These are phyloP conservation scores for Apiotrichum mycotoxinovorans DNA, from an alignment of 1,284 basidiomycete genomes.

Conservation along the genomic window DNA sequence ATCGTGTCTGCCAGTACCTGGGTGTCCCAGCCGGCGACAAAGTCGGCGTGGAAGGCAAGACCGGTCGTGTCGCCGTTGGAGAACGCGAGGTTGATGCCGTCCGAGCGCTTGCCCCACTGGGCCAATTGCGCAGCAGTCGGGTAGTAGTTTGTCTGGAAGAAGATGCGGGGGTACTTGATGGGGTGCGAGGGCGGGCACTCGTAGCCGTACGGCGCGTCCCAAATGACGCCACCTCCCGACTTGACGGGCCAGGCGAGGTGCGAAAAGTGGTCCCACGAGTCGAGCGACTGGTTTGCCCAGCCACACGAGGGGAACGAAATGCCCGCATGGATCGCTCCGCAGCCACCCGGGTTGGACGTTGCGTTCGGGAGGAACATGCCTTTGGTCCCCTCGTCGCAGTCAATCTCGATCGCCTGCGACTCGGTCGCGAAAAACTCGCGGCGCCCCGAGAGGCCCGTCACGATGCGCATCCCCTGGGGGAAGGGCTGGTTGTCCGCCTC, in stretches of 20 bases:
- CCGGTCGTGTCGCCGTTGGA: slow-evolving; percentile 18
- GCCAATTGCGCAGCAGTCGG: background rate
- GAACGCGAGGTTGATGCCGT: slow-evolving; percentile 6
- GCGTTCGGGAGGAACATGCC: slow-evolving; percentile 16
- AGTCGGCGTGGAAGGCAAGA: slow-evolving; percentile 14
- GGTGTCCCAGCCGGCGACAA: slow-evolving; percentile 14
- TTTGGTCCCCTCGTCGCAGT: background rate
- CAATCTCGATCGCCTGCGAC: background rate
- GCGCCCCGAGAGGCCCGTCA: slow-evolving; percentile 45
- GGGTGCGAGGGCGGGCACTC: slow-evolving; percentile 18
- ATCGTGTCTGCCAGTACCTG: slow-evolving; percentile 3
- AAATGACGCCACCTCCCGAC: background rate
- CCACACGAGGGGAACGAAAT: slow-evolving; percentile 43
- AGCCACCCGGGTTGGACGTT: slow-evolving; percentile 5
- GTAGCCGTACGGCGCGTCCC: too few species aligned
- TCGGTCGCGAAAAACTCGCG: slow-evolving; percentile 1
- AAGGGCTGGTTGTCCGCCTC: slow-evolving; percentile 31
- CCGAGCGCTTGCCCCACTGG: slow-evolving; percentile 6
- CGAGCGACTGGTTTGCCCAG: slow-evolving; percentile 29
- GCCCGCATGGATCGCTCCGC: slow-evolving; percentile 18
- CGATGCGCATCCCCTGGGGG: slow-evolving; percentile 51
- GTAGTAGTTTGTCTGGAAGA: slow-evolving; percentile 7
- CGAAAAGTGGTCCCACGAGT: slow-evolving; percentile 42
- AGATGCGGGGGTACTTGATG: slow-evolving; percentile 13
- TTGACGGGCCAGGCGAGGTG: slow-evolving; percentile 43